Evolutionary conservation across 768 basidiomycete species (phyloP), one percentile per base, ranked within the genome.

Genomic region (Termitomyces sp.): DNA sequence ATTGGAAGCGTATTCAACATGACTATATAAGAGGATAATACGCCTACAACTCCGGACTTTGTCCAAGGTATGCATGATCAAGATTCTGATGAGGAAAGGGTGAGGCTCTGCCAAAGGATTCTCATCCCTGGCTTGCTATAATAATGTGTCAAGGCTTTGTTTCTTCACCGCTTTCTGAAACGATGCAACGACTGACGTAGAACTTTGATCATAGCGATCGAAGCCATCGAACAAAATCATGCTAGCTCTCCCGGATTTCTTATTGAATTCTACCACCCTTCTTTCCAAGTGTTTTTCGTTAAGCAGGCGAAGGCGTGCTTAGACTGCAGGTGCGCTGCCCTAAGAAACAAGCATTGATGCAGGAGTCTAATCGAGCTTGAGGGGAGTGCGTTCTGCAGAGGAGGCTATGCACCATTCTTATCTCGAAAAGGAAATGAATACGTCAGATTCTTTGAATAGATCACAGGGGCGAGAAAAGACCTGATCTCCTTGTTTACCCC

Each of bases 341-440:
- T 70, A 96, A 94, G 65, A 98, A 94, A 94, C 94, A 98, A 9
- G 88, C 84, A 66, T 97, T 97, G 76, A 98, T 97, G 77, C 95
- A 98, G 0, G 89, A 77, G 71, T 98, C 95, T 96, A 97, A 54
- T 83, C 74, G 52, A 85, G 83, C 71, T 98, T 96, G 56, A 96
- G 79, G 0, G 90, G 87, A 11, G 94, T 97, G 72, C 94, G 97
- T 75, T 86, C 81, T 11, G 82, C 75, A 1, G 89, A 83, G 13
- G 20, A 97, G 82, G 55, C 92, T 94, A 60, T 86, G 79, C 0
- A 89, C 85, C n/a, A 92, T 90, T 57, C 5, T 10, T 55, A 3
- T 26, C 20, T 22, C 3, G 2, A 10, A 26, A 55, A 22, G 18
- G 47, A 48, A 28, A 26, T 46, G 14, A 24, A 24, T 44, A 43